Evolutionary conservation across 805 yeast genomes (phyloP), one percentile per base, ranked within the genome.

Genomic region (Blastobotrys terrestris): DNA sequence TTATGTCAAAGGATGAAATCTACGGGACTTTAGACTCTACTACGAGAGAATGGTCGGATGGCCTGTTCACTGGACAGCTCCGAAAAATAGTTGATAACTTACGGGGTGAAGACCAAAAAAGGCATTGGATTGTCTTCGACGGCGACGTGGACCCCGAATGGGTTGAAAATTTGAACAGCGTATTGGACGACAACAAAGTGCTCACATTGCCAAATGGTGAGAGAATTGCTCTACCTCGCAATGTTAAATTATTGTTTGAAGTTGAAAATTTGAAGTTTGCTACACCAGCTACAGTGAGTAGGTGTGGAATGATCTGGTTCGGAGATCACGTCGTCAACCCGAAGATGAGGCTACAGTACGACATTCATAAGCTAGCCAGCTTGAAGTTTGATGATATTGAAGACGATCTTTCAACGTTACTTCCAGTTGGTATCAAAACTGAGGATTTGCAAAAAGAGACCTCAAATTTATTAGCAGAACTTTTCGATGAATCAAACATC

Each of bases 101-200:
- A 14, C 70, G 85, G 44, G 89, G 88, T 0, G 91, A 85, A 55
- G 57, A 69, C 1, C 35, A 52, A 1, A 80, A 77, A 54, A 66
- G 74, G 2, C 75, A 82, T 14, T 90, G 96, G 94, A 76, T 92
- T 54, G 76, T 91, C 0, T 86, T 92, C 63, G 97, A 92, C 67
- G 95, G 97, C 41, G 96, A 89, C 60, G 79, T 92, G 39, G 97
- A 92, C 63, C 97, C 98, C 0, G 83, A 80, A 41, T 92, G 97
- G 95, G 88, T 88, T 1, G 98, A 92, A 61, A 85, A 85, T 52
- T 71, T 92, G 58, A 92, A 92, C 70, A 85, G 95, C 70, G 94
- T 90, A 7, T 72, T 92, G 15, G 98, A 92, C 68, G 98, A 92
- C 59, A 92, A 90, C 67, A 81, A 79, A 57, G 58, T 85, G 1